Percentiles rank a stretch among this genome's conserved stretches.
phyloP scores from a whole-genome alignment of 306 rosid species.

The Ammopiptanthus mongolicus region DNA sequence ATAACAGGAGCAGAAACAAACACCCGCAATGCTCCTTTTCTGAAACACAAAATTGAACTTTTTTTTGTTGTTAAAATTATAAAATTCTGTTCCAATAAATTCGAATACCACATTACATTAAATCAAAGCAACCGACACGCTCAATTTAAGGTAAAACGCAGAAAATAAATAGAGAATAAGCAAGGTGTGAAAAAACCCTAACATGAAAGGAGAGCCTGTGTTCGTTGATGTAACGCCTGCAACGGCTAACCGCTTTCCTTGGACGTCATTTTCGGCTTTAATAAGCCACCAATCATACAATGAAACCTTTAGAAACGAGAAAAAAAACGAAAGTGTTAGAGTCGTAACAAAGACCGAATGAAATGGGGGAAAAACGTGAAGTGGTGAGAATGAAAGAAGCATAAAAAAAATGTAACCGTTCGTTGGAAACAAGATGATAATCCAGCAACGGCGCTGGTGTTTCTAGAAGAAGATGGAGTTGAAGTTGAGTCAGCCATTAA shows the following conservation, averaged over 20 bases:
- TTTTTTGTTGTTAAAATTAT: background rate
- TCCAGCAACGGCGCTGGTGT: background rate
- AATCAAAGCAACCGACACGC: background rate
- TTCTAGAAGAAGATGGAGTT: background rate
- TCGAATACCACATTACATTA: background rate
- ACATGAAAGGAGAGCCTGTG: slow-evolving; percentile 22
- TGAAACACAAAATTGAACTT: slow-evolving; percentile 12
- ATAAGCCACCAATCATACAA: slow-evolving; percentile 68
- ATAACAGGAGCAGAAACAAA: slow-evolving; percentile 62
- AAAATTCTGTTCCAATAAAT: background rate
- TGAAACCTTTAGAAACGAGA: slow-evolving; percentile 35
- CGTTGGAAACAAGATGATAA: slow-evolving; percentile 23
- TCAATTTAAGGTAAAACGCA: no score
- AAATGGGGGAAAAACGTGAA: background rate
- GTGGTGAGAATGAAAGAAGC: background rate
- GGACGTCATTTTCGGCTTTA: slow-evolving; percentile 28
- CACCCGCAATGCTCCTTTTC: slow-evolving; percentile 45
- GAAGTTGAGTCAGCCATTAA: slow-evolving; percentile 5
- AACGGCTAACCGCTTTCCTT: slow-evolving; percentile 50
- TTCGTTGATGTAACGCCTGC: slow-evolving; percentile 49
- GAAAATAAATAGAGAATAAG: no score
- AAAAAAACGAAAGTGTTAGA: background rate
- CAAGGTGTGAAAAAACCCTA: slow-evolving; percentile 20
- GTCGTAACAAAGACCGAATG: background rate
- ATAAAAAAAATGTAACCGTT: slow-evolving; percentile 10